Evolutionary conservation across 2,329 filamentous ascomycete genomes (phyloP).

Genomic region (Exophiala spinifera): DNA sequence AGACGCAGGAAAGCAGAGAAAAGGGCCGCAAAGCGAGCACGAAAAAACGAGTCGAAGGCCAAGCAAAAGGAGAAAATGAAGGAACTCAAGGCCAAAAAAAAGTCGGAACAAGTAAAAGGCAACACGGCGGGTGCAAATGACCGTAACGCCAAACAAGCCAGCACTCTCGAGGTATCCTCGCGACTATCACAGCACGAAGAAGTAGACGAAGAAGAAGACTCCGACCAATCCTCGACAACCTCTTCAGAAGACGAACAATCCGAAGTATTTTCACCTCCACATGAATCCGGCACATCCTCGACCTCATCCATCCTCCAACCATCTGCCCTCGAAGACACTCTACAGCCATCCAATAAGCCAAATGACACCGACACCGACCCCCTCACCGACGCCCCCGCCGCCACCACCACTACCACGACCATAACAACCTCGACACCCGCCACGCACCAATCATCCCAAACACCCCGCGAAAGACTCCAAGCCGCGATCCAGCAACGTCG

Average conservation of each 20-base stretch:
- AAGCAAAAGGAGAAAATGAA: slow-evolving; percentile 33
- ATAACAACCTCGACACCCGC: neutral
- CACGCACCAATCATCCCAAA: slow-evolving; percentile 13
- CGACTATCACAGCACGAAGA: too few relatives aligned
- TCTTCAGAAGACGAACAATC: slow-evolving; percentile 41
- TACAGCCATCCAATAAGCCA: slow-evolving; percentile 2
- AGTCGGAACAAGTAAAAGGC: slow-evolving; percentile 24
- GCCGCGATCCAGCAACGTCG: slow-evolving; percentile 82
- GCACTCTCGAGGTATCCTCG: slow-evolving; percentile 2
- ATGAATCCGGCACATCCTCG: slow-evolving; percentile 59
- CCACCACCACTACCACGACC: slow-evolving; percentile 22
- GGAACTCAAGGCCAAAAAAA: slow-evolving; percentile 40
- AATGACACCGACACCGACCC: slow-evolving; percentile 2
- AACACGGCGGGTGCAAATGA: slow-evolving; percentile 34
- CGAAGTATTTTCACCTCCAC: slow-evolving; percentile 35
- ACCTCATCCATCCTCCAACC: slow-evolving; percentile 64
- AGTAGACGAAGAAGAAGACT: slow-evolving; percentile 23
- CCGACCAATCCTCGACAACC: slow-evolving; percentile 34
- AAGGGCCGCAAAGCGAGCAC: slow-evolving; percentile 43
- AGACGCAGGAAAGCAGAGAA: slow-evolving; percentile 45
- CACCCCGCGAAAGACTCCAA: slow-evolving; percentile 61
- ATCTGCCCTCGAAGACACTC: slow-evolving; percentile 13
- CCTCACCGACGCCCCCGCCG: too few relatives aligned
- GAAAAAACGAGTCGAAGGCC: slow-evolving; percentile 37
- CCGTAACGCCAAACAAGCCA: slow-evolving; percentile 12